phyloP scores from a whole-genome alignment of 345 rosid species.

The Murraya koenigii region DNA sequence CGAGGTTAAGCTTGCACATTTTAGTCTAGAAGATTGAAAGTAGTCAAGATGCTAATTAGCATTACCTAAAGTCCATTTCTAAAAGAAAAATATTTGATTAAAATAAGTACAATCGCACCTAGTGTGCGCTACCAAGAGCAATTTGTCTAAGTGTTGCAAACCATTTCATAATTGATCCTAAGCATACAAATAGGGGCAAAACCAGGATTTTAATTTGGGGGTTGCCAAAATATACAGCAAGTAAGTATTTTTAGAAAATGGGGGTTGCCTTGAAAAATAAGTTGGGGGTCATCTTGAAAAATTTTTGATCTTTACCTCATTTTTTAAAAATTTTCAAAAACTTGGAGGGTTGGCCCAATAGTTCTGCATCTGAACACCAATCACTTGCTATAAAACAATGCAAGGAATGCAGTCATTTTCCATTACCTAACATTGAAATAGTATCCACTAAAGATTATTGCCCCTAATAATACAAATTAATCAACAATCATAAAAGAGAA shows the following conservation, averaged over 20 bases:
- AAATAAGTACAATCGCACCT: not conserved
- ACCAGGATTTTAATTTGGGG: too few relatives aligned
- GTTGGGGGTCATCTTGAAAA: too few relatives aligned
- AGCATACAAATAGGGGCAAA: too few relatives aligned
- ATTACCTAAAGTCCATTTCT: not conserved
- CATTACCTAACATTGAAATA: constrained; percentile 1
- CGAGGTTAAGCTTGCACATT: not conserved
- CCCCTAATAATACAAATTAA: not conserved
- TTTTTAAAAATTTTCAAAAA: too few relatives aligned
- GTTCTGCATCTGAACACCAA: not conserved
- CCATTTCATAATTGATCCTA: not conserved
- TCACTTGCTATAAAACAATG: not conserved
- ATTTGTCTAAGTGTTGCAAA: not conserved
- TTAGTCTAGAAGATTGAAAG: not conserved
- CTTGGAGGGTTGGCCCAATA: too few relatives aligned
- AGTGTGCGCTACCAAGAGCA: not conserved
- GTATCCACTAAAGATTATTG: not conserved
- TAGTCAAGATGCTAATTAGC: not conserved
- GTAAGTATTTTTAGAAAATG: too few relatives aligned
- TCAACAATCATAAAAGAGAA: not conserved
- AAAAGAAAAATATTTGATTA: not conserved
- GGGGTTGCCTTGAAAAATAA: too few relatives aligned
- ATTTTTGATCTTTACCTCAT: too few relatives aligned
- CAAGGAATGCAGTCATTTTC: not conserved
- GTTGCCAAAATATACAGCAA: too few relatives aligned